Percentiles rank a stretch among this genome's conserved stretches.
These are phyloP conservation scores for Leccinum pellstonianum DNA, from an alignment of 768 basidiomycete genomes.

Conservation along the genomic window DNA sequence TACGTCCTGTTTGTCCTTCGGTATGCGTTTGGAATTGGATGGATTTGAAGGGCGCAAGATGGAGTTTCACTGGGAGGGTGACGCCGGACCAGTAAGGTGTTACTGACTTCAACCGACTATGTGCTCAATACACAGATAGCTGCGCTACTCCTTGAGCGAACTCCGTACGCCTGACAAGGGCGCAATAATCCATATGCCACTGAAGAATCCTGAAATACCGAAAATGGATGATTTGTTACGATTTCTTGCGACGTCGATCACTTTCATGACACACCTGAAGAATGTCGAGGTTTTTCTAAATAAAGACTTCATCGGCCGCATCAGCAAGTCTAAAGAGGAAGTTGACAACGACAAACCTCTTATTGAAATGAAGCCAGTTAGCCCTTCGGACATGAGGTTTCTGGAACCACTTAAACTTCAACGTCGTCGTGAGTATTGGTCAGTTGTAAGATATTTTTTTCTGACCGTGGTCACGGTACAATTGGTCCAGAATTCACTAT, in stretches of 20 bases:
- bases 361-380: conserved; percentile 51
- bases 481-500: background rate
- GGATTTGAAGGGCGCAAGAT: conserved; percentile 72
- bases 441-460: background rate
- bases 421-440: conserved; percentile 26
- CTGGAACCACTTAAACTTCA: conserved; percentile 53
- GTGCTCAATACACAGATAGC: conserved; percentile 36
- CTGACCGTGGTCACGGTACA: background rate
- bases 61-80: conserved; percentile 93
- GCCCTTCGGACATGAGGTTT: conserved; percentile 59
- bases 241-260: conserved; percentile 86
- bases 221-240: conserved; percentile 78
- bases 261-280: conserved; percentile 80
- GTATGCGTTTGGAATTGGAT: conserved; percentile 2
- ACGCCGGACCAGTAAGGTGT: conserved; percentile 51
- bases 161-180: conserved; percentile 48
- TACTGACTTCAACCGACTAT: background rate
- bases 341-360: conserved; percentile 48
- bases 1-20: conserved; percentile 27
- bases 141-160: conserved; percentile 61
- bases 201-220: conserved; percentile 77
- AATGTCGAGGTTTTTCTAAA: conserved; percentile 80
- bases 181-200: conserved; percentile 82
- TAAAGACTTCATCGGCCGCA: conserved; percentile 58
- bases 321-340: conserved; percentile 57